Conservation (phyloP, 495 filamentous ascomycete genomes). For the Hyaloscypha variabilis region DNA sequence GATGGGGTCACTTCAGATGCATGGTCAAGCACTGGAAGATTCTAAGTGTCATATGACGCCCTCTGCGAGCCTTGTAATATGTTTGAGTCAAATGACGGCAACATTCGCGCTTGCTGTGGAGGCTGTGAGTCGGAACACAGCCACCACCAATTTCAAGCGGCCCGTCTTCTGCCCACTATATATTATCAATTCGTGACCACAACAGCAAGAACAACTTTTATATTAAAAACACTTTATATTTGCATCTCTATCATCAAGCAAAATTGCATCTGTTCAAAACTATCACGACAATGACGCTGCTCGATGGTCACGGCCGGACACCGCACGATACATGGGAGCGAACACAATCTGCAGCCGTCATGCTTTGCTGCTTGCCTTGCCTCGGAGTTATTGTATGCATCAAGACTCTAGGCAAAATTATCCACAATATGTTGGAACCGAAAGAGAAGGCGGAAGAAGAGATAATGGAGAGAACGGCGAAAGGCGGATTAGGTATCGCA, state of each 20-base stretch:
- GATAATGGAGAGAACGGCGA: background rate
- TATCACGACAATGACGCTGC: background rate
- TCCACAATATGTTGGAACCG: background rate
- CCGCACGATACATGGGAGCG: background rate
- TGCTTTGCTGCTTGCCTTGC: conserved; percentile 3
- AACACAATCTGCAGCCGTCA: background rate
- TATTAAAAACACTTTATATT: background rate
- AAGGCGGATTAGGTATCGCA: too few species aligned
- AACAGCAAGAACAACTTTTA: background rate
- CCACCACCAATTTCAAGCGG: background rate
- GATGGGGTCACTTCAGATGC: too few species aligned
- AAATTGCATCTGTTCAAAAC: background rate
- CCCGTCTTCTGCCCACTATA: background rate
- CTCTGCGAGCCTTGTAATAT: too few species aligned
- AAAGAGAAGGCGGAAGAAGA: background rate
- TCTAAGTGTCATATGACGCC: too few species aligned
- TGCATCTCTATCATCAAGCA: background rate
- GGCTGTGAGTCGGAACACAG: background rate
- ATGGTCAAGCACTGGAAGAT: too few species aligned
- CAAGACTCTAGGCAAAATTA: background rate
- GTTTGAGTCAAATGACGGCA: too few species aligned
- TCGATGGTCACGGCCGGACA: background rate
- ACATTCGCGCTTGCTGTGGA: too few species aligned
- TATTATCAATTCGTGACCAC: background rate
- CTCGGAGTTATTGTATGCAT: background rate